Base-by-base conservation (phyloP, 768 basidiomycete genomes). In the Boletus vermiculosoides region DNA sequence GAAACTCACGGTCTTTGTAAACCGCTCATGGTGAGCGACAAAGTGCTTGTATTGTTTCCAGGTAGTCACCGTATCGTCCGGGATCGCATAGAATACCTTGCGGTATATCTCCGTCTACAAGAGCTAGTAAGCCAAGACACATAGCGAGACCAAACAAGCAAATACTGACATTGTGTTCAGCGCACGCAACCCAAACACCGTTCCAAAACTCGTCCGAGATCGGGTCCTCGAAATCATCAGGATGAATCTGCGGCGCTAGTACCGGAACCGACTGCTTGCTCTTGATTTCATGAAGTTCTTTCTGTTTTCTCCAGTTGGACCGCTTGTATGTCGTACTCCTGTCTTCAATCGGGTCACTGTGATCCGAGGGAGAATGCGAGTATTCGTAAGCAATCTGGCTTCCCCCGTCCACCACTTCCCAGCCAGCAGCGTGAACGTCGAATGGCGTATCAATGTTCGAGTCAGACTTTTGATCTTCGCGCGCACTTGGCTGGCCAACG, bases 11-110 rank as follows among this genome's bases (percentile, higher is more conserved):
- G 80, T 81, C 72, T 84, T 89, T 63, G 80, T 83, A 59, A 91
- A 65, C 3, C 89, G 83, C 59, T 93, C 92, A 45, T 93, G 88
- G 66, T 88, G 80, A 6, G 78, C 71, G 45, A 88, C 75, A 64
- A 91, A 98, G 59, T 95, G 91, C 68, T 87, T 95, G 74, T 88
- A 98, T 66, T 93, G 90, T 66, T 94, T 94, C 96, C 96, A 99
- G 0, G 95, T 96, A 2, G 87, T 88, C 57, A 98, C 83, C 23
- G 86, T 78, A 69, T 99, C 95, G 70, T 98, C 96, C 6, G 97
- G 96, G 52, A 95, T 77, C 36, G 90, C 88, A 64, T 93, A 88
- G 77, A 99, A 99, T 4, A 98, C 94, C 68, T 91, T 95, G 54
- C 94, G 87, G 74, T 84, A 98, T 61, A 98, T 93, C 69, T 96